These are phyloP conservation scores for Annona cherimola DNA, from an alignment of 164 flowering plant species.

Conservation along the genomic window DNA sequence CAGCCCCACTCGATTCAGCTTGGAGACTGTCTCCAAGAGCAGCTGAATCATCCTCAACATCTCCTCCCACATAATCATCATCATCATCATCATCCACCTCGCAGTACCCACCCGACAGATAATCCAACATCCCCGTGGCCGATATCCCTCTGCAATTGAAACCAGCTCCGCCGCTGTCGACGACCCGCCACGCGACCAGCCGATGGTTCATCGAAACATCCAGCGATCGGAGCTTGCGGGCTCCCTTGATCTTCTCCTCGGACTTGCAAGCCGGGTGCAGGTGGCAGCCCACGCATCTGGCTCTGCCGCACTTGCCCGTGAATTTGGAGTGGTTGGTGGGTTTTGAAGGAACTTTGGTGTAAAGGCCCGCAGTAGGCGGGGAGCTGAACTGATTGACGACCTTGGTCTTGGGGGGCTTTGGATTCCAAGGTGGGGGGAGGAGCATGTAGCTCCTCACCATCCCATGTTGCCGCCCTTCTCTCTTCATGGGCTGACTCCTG, in stretches of 20 bases:
- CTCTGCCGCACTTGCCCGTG: slow-evolving; percentile 52
- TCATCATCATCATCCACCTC: slow-evolving; percentile 6
- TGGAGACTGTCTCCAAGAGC: background rate
- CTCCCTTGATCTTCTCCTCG: slow-evolving; percentile 53
- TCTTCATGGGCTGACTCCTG: slow-evolving; percentile 35
- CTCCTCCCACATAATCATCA: background rate
- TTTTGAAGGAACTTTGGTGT: slow-evolving; percentile 48
- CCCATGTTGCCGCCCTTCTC: slow-evolving; percentile 76
- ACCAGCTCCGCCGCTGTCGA: slow-evolving; percentile 11
- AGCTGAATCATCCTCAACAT: background rate
- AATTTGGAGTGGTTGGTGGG: slow-evolving; percentile 87
- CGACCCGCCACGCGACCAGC: background rate
- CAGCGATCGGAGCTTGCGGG: slow-evolving; percentile 30
- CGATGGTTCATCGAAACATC: slow-evolving; percentile 20
- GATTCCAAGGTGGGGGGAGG: slow-evolving; percentile 28
- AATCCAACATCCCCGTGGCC: slow-evolving; percentile 33
- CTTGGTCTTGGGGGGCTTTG: slow-evolving; percentile 26
- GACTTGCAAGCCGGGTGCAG: slow-evolving; percentile 44
- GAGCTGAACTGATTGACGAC: slow-evolving; percentile 28
- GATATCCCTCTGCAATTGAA: slow-evolving; percentile 35
- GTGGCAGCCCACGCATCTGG: slow-evolving; percentile 44
- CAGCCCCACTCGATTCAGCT: background rate
- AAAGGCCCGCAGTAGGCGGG: slow-evolving; percentile 53
- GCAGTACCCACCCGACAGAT: slow-evolving; percentile 14
- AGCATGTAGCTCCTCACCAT: slow-evolving; percentile 40